A percentile compares a stretch with the other conserved stretches of the same genome.
These are phyloP conservation scores for Luvunga scandens DNA, from an alignment of 345 rosid species.

Conservation along the genomic window DNA sequence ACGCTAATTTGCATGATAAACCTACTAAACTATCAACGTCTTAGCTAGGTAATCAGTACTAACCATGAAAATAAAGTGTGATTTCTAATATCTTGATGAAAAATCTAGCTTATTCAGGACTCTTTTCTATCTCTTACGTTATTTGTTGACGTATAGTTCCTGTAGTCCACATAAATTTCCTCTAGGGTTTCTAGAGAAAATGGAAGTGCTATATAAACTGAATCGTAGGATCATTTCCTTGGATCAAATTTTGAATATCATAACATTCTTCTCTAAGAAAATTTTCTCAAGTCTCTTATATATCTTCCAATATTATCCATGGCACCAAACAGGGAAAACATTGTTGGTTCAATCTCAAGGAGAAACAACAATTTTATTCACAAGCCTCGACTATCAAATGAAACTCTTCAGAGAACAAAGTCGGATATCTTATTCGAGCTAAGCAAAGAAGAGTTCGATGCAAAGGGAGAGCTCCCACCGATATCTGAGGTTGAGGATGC, in stretches of 20 bases:
- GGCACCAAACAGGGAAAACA: slow-evolving; percentile 39
- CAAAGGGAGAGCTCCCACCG: slow-evolving; percentile 24
- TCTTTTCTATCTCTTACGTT: neutral
- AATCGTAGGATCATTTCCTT: neutral
- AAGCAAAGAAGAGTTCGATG: slow-evolving; percentile 38
- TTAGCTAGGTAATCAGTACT: neutral
- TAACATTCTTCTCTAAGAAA: neutral
- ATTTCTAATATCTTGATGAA: slow-evolving; percentile 4
- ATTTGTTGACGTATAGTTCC: neutral
- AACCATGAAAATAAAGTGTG: too few species aligned
- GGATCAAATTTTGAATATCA: neutral
- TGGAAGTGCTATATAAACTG: slow-evolving; percentile 3
- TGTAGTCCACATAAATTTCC: slow-evolving; percentile 3
- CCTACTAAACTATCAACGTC: neutral
- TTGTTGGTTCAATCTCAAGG: slow-evolving; percentile 10
- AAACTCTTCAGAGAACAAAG: slow-evolving; percentile 52
- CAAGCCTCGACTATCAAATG: slow-evolving; percentile 33
- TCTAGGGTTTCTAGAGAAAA: slow-evolving; percentile 7
- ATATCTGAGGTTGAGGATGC: slow-evolving; percentile 73
- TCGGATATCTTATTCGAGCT: slow-evolving; percentile 66
- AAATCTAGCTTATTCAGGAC: slow-evolving; percentile 14
- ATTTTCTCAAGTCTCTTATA: too few species aligned
- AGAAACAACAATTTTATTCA: neutral
- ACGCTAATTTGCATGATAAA: neutral
- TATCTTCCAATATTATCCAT: slow-evolving; percentile 3